phyloP scores from a whole-genome alignment of 2,329 filamentous ascomycete genomes.

The Xylaria multiplex region DNA sequence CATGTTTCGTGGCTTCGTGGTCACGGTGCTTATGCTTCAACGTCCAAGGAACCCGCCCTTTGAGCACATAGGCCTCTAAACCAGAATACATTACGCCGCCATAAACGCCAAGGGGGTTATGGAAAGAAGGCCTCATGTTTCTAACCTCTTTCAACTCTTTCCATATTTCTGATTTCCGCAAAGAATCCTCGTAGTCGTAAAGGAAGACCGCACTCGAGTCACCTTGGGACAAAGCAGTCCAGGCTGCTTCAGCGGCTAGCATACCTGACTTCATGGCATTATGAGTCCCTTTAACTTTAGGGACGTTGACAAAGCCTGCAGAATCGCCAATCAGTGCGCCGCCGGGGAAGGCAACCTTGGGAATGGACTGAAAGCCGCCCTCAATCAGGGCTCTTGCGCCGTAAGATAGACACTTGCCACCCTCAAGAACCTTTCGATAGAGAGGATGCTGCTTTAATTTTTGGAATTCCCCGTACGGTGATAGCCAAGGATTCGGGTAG shows the following conservation, averaged over 20 bases:
- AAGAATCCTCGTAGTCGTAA: conserved; percentile 90
- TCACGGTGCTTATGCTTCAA: conserved; percentile 85
- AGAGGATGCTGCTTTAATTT: conserved; percentile 98
- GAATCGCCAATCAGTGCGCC: conserved; percentile 96
- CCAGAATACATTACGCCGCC: conserved; percentile 94
- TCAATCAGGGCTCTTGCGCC: conserved; percentile 91
- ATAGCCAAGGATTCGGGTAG: conserved; percentile 96
- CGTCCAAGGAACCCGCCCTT: conserved; percentile 90
- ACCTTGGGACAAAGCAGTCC: conserved; percentile 71
- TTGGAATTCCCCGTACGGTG: conserved; percentile 95
- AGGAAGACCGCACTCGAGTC: conserved; percentile 83
- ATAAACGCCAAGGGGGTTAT: conserved; percentile 84
- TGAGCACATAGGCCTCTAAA: conserved; percentile 86
- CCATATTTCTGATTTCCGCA: conserved; percentile 90
- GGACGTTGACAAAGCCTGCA: conserved; percentile 95
- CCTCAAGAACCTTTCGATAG: conserved; percentile 86
- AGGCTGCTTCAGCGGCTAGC: conserved; percentile 92
- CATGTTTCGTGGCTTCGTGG: conserved; percentile 79
- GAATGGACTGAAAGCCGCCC: conserved; percentile 96
- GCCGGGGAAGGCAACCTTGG: conserved; percentile 95
- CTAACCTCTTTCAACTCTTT: conserved; percentile 93
- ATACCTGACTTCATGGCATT: conserved; percentile 98
- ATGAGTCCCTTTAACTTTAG: conserved; percentile 98
- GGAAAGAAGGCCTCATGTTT: conserved; percentile 97
- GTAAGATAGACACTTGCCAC: conserved; percentile 97